A percentile compares a stretch with the other conserved stretches of the same genome.
These are phyloP conservation scores for Venturia effusa DNA, from an alignment of 2,329 filamentous ascomycete species.

Conservation along the genomic window DNA sequence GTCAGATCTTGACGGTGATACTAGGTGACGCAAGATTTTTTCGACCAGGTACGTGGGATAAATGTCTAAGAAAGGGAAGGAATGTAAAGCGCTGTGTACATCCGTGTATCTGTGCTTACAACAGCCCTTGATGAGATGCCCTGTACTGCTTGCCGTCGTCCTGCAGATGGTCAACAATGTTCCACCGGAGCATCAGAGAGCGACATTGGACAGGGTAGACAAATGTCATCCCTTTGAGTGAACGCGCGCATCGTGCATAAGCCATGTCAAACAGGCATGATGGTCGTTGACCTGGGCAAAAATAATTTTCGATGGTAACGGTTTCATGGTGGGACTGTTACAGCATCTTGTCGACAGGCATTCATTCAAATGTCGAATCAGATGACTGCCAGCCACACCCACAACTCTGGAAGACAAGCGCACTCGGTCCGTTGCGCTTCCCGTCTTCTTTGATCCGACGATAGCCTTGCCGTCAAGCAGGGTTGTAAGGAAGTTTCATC, in stretches of 20 bases:
- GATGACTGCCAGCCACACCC: neutral
- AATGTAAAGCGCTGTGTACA: neutral
- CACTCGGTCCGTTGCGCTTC: neutral
- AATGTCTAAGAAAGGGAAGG: neutral
- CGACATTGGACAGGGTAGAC: neutral
- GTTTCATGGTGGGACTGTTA: neutral
- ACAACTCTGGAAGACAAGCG: neutral
- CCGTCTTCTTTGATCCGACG: neutral
- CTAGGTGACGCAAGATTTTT: neutral
- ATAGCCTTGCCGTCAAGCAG: neutral
- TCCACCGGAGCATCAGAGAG: no score
- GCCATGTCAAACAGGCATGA: neutral
- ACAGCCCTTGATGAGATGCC: neutral
- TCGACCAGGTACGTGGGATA: neutral
- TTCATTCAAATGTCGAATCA: neutral
- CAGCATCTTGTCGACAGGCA: neutral
- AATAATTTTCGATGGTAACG: neutral
- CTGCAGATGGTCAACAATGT: neutral
- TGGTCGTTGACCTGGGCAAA: neutral
- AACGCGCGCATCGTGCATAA: neutral
- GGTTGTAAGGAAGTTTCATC: neutral
- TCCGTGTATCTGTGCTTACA: neutral
- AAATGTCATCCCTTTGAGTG: neutral
- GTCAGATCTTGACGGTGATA: neutral
- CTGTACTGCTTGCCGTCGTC: neutral